Evolutionary conservation across 2,329 filamentous ascomycete genomes (phyloP).

Genomic region (Stemphylium beticola): DNA sequence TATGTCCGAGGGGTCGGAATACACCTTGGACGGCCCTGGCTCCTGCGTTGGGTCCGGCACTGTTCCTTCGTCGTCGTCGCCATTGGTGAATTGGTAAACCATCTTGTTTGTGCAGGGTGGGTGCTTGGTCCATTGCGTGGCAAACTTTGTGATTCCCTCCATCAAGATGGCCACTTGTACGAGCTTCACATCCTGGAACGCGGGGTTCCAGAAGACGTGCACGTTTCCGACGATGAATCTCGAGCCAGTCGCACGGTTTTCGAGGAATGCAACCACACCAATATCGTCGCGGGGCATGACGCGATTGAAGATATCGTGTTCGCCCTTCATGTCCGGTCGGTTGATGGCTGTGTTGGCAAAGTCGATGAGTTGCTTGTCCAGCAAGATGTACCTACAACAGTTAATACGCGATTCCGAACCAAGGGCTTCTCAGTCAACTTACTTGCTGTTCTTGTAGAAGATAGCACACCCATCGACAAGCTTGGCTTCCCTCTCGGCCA

Average conservation of each 20-base stretch:
- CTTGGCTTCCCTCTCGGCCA: constrained; percentile 86
- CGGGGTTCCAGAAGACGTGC: constrained; percentile 94
- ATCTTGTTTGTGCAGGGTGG: constrained; percentile 83
- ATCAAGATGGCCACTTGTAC: constrained; percentile 95
- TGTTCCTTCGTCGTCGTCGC: constrained; percentile 57
- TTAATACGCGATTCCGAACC: constrained; percentile 14
- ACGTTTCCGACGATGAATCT: constrained; percentile 92
- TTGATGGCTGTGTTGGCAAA: constrained; percentile 93
- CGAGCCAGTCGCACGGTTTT: constrained; percentile 88
- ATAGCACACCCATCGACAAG: constrained; percentile 95
- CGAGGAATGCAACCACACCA: constrained; percentile 87
- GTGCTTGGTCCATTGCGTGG: constrained; percentile 82
- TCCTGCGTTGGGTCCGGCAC: constrained; percentile 63
- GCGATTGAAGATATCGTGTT: constrained; percentile 97
- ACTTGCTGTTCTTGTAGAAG: constrained; percentile 93
- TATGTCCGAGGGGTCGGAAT: constrained; percentile 83
- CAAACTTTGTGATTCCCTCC: constrained; percentile 85
- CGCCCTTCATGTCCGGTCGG: constrained; percentile 93
- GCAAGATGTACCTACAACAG: constrained; percentile 69
- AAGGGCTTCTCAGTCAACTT: constrained; percentile 20
- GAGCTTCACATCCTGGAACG: constrained; percentile 90
- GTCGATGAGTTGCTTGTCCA: constrained; percentile 94
- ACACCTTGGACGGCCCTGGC: constrained; percentile 83
- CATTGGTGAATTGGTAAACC: constrained; percentile 55
- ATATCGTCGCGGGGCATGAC: constrained; percentile 99